A percentile compares a stretch with the other conserved stretches of the same genome.
phyloP scores from a whole-genome alignment of 2,329 filamentous ascomycete genomes.

The Xylariaceae sp. region DNA sequence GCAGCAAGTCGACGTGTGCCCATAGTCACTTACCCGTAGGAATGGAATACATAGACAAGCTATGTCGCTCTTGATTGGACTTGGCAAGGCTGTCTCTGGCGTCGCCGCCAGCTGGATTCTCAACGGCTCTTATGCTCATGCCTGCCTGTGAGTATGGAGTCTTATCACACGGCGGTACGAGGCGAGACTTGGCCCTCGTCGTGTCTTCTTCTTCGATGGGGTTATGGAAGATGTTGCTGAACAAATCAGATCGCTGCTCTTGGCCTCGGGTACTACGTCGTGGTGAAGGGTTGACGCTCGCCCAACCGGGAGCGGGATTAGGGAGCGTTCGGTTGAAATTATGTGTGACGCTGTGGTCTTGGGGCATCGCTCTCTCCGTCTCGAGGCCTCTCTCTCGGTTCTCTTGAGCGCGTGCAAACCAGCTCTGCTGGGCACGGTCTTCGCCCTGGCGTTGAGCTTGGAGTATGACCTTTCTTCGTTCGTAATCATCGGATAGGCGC shows the following conservation, averaged over 20 bases:
- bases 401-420: slow-evolving; percentile 22
- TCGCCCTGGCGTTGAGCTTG: slow-evolving; percentile 22
- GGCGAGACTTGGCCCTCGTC: slow-evolving; percentile 20
- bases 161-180: slow-evolving; percentile 23
- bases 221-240: slow-evolving; percentile 32
- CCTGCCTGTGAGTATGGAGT: slow-evolving; percentile 13
- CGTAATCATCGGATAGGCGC: slow-evolving; percentile 22
- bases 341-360: slow-evolving; percentile 13
- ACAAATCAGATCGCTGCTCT: slow-evolving; percentile 28
- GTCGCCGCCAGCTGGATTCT: slow-evolving; percentile 5
- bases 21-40: slow-evolving; percentile 18
- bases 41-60: slow-evolving; percentile 26
- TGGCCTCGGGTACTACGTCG: slow-evolving; percentile 26
- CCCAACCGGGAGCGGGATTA: slow-evolving; percentile 26
- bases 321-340: slow-evolving; percentile 18
- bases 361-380: slow-evolving; percentile 20
- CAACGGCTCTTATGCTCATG: not conserved
- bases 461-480: slow-evolving; percentile 16
- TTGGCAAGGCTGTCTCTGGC: slow-evolving; percentile 23
- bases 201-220: slow-evolving; percentile 26
- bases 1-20: not conserved
- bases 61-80: slow-evolving; percentile 29
- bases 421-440: slow-evolving; percentile 22
- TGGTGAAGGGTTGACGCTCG: slow-evolving; percentile 29
- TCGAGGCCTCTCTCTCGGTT: not conserved